These are phyloP conservation scores for Sporisorium exsertum DNA, from an alignment of 1,284 basidiomycete genomes.

Conservation along the genomic window DNA sequence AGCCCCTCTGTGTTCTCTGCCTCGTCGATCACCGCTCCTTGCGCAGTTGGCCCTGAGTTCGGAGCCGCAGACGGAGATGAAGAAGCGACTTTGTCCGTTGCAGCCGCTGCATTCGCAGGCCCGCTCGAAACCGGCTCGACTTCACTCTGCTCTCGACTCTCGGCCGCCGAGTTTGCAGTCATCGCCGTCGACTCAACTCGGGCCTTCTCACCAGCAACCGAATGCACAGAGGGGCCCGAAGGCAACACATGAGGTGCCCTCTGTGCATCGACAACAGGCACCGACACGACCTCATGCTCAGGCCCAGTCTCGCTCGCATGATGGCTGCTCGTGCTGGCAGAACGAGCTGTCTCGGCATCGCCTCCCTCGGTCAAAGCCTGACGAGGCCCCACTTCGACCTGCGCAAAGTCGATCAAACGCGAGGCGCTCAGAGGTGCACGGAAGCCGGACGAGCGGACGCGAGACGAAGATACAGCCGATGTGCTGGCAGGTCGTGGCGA, in stretches of 20 bases:
- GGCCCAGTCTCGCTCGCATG: not conserved
- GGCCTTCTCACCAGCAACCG: constrained; percentile 3
- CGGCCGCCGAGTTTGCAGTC: constrained; percentile 2
- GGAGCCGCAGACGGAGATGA: not conserved
- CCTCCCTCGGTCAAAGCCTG: constrained; percentile 19
- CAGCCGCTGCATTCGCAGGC: not conserved
- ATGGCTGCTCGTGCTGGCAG: constrained; percentile 14
- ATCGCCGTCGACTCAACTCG: not conserved
- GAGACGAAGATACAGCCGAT: constrained; percentile 34
- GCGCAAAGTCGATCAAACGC: constrained; percentile 33
- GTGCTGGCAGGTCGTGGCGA: constrained; percentile 53
- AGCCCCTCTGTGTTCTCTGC: constrained; percentile 4
- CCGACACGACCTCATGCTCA: not conserved
- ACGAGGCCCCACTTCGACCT: constrained; percentile 15
- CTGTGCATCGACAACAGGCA: not conserved
- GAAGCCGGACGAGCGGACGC: constrained; percentile 23
- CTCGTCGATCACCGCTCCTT: not conserved
- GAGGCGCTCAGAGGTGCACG: constrained; percentile 44
- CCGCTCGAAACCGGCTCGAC: not conserved
- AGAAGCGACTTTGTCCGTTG: not conserved
- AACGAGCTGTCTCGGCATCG: constrained; percentile 18
- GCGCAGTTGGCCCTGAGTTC: constrained; percentile 1
- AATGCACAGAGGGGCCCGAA: not conserved
- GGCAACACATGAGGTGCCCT: not conserved
- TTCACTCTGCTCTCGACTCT: not conserved